These are phyloP conservation scores for Ustilago tritici DNA, from an alignment of 1,284 basidiomycete species.

Conservation along the genomic window DNA sequence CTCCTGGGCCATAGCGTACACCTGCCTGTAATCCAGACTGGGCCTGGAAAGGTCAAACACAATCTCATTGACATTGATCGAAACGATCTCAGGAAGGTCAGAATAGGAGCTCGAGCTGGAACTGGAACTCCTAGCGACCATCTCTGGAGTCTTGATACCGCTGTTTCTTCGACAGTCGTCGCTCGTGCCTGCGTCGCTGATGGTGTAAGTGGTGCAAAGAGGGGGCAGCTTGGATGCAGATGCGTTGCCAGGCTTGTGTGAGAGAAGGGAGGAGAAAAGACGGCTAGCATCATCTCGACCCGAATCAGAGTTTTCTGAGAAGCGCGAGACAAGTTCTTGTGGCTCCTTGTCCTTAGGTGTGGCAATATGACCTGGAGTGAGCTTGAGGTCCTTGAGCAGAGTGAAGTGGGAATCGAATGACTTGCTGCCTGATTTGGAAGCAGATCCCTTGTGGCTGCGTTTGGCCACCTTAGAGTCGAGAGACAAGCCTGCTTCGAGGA, in stretches of 20 bases:
- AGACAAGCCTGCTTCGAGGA: constrained; percentile 27
- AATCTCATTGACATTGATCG: constrained; percentile 12
- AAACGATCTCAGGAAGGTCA: constrained; percentile 21
- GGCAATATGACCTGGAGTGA: constrained; percentile 26
- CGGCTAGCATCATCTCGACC: constrained; percentile 17
- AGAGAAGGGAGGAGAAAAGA: constrained; percentile 3
- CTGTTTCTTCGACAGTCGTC: neutral
- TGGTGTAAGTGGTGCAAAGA: neutral
- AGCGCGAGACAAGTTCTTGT: constrained; percentile 13
- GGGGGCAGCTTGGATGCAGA: constrained; percentile 7
- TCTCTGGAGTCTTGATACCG: constrained; percentile 19
- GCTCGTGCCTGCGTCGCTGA: neutral
- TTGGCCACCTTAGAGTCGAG: constrained; percentile 26
- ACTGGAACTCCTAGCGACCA: constrained; percentile 23
- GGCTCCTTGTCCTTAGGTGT: constrained; percentile 2
- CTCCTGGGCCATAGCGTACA: constrained; percentile 23
- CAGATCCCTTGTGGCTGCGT: constrained; percentile 22
- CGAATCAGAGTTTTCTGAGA: constrained; percentile 27
- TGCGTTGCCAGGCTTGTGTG: constrained; percentile 8
- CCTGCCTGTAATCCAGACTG: constrained; percentile 17
- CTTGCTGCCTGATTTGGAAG: constrained; percentile 5
- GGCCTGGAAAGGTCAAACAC: constrained; percentile 31
- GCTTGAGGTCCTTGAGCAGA: constrained; percentile 9
- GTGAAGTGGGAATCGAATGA: constrained; percentile 5
- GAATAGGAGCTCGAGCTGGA: constrained; percentile 23